phyloP scores from a whole-genome alignment of 805 yeast genomes.

The Ogataea zsoltii region DNA sequence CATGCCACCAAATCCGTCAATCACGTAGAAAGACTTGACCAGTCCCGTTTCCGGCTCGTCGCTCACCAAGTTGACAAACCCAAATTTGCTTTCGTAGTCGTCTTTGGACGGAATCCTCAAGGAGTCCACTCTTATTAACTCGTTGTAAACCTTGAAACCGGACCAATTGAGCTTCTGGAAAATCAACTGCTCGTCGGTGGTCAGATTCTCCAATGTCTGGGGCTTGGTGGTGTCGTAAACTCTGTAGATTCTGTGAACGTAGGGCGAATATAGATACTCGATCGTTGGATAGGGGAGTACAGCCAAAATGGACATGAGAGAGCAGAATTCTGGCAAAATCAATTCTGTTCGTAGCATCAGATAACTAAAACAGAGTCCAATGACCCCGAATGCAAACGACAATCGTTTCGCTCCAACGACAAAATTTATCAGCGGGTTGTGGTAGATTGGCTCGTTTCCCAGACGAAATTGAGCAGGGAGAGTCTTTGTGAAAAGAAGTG shows the following conservation, averaged over 20 bases:
- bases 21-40: constrained; percentile 52
- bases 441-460: constrained; percentile 63
- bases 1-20: constrained; percentile 77
- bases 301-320: constrained; percentile 41
- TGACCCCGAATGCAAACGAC: constrained; percentile 57
- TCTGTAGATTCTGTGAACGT: constrained; percentile 71
- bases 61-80: constrained; percentile 52
- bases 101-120: constrained; percentile 39
- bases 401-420: constrained; percentile 64
- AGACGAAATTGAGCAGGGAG: constrained; percentile 53
- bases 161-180: constrained; percentile 66
- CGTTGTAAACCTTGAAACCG: constrained; percentile 67
- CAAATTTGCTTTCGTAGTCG: constrained; percentile 39
- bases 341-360: constrained; percentile 54
- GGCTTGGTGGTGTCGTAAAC: constrained; percentile 62
- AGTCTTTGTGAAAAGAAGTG: constrained; percentile 30
- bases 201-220: constrained; percentile 64
- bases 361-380: constrained; percentile 66
- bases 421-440: constrained; percentile 60
- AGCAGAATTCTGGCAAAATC: constrained; percentile 50
- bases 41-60: constrained; percentile 37
- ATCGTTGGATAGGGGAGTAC: constrained; percentile 59
- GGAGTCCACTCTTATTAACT: constrained; percentile 52
- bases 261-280: constrained; percentile 57
- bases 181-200: constrained; percentile 61